Conservation (phyloP, 441 rosid genomes). For the Aquilaria agallochum region DNA sequence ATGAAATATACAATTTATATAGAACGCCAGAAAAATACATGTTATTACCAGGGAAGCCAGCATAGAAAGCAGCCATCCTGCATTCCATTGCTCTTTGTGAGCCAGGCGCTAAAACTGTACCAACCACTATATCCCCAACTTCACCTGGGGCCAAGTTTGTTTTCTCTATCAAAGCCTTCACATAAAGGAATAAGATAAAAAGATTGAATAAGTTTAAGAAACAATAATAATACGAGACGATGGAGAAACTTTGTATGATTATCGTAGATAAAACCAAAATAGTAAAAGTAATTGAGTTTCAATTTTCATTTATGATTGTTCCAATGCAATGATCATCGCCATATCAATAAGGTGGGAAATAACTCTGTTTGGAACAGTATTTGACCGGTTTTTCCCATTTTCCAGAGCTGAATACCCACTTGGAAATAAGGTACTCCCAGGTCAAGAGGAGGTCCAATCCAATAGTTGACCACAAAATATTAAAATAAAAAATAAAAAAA, state of each 20-base stretch:
- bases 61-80: conserved; percentile 74
- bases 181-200: neutral
- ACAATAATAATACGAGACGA: neutral
- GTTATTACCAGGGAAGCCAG: conserved; percentile 63
- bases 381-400: no score
- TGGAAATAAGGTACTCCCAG: no score
- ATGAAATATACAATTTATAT: conserved; percentile 1
- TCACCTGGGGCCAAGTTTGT: conserved; percentile 58
- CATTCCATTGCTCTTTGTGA: conserved; percentile 63
- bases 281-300: no score
- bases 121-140: conserved; percentile 70
- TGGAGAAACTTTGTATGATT: neutral
- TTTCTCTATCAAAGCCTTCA: conserved; percentile 53
- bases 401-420: no score
- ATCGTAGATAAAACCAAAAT: no score
- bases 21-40: neutral
- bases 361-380: no score
- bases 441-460: no score
- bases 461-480: no score
- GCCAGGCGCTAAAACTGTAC: conserved; percentile 70
- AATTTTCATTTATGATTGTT: no score
- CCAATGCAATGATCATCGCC: no score
- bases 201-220: no score
- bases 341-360: no score
- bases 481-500: neutral